Evolutionary conservation across 345 rosid genomes (phyloP), one percentile per base, ranked within the genome.

Genomic region (Populus tremula): DNA sequence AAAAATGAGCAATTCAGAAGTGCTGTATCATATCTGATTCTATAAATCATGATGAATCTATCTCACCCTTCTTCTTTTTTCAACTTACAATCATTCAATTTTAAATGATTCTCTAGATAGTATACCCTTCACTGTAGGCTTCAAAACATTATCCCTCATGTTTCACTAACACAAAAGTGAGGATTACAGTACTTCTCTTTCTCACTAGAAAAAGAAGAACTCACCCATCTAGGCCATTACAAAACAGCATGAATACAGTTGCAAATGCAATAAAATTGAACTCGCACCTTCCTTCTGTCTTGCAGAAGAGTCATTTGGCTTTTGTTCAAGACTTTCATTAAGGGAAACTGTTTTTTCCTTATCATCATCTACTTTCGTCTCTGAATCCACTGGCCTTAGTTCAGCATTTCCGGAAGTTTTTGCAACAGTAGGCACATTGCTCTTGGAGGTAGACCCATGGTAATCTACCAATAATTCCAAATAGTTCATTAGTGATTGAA

Each of bases 211-310:
- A 20, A 27, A 27, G 17, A 54, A 35, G 5, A 1, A 23, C 9
- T 18, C 54, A 64, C 12, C 21, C 63, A 16, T 3, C 0, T 27
- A 50, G 14, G 63, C 14, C 65, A 38, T 56, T 38, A 47, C 18
- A 47, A 47, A 47, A 47, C 53, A 47, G 3, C 53, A 47, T 13
- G 53, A 47, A 47, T 47, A 47, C 17, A 47, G 53, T 47, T 47
- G 53, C 31, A 82, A 74, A 75, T 63, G 39, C 43, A 76, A 70
- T 20, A 25, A 21, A 61, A 29, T 41, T 36, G 23, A 82, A 79
- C 64, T 39, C 68, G 69, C 66, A 91, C 99, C 99, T 92, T 91
- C 93, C 81, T 87, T 95, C 43, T 84, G 89, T 83, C 99, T 87
- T 14, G 84, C 76, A 50, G 89, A 87, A 2, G 91, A 86, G 84